phyloP scores from a whole-genome alignment of 192 early-diverging fungal species.

The Gamsiella multidivaricata region DNA sequence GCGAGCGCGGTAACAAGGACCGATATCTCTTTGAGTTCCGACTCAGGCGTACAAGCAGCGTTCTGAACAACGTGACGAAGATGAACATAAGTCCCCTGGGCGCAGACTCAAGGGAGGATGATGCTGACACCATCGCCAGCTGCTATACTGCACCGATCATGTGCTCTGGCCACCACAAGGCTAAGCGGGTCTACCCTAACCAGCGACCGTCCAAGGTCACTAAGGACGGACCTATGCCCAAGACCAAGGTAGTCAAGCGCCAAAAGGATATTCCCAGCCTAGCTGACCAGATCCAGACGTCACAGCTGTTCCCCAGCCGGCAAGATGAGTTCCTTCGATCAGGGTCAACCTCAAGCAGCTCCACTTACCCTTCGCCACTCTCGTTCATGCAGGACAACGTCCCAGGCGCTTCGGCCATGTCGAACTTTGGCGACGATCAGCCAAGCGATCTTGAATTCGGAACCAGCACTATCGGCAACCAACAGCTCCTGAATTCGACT shows the following conservation, averaged over 20 bases:
- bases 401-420: slow-evolving; percentile 1
- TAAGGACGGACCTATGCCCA: slow-evolving; percentile 12
- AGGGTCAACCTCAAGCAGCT: slow-evolving; percentile 16
- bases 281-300: not conserved
- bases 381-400: slow-evolving; percentile 27
- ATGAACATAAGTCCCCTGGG: slow-evolving; percentile 2
- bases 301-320: not conserved
- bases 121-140: slow-evolving; percentile 16
- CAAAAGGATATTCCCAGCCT: slow-evolving; percentile 17
- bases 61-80: not conserved
- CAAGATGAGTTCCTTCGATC: slow-evolving; percentile 15
- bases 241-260: slow-evolving; percentile 37
- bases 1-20: slow-evolving; percentile 51
- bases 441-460: slow-evolving; percentile 18
- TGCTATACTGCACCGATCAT: slow-evolving; percentile 38
- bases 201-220: slow-evolving; percentile 24
- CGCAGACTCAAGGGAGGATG: slow-evolving; percentile 4
- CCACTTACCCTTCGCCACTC: slow-evolving; percentile 32
- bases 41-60: slow-evolving; percentile 26
- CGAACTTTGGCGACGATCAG: slow-evolving; percentile 31
- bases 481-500: not conserved
- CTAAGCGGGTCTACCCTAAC: slow-evolving; percentile 32
- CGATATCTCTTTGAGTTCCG: slow-evolving; percentile 42
- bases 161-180: slow-evolving; percentile 53
- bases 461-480: not conserved